Conservation (phyloP, 2,329 filamentous ascomycete species). For the Mycosphaerelloides madeirae region DNA sequence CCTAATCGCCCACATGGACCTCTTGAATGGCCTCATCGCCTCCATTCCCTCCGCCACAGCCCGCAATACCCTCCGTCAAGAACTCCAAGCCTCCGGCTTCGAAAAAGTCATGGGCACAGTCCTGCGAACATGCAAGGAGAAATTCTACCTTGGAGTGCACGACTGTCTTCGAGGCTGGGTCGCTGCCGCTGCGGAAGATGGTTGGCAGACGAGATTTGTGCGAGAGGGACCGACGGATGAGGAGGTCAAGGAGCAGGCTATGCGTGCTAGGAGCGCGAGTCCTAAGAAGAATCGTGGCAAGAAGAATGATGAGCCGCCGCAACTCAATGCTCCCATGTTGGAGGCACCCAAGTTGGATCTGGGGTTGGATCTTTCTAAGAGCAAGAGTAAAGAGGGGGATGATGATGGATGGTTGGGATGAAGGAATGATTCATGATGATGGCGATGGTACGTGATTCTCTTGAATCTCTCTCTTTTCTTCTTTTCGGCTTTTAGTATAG, state of each 20-base stretch:
- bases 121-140: constrained; percentile 89
- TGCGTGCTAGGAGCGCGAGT: constrained; percentile 34
- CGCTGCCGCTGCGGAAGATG: constrained; percentile 77
- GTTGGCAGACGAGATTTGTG: constrained; percentile 78
- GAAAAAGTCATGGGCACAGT: constrained; percentile 84
- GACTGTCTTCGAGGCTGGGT: constrained; percentile 87
- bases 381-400: constrained; percentile 14
- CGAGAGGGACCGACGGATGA: constrained; percentile 61
- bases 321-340: constrained; percentile 18
- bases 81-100: constrained; percentile 78
- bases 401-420: constrained; percentile 32
- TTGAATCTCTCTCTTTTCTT: not conserved
- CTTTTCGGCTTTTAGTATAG: not conserved
- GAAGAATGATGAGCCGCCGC: constrained; percentile 24
- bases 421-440: constrained; percentile 5
- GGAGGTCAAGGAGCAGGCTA: constrained; percentile 37
- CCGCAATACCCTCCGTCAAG: constrained; percentile 72
- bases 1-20: constrained; percentile 83
- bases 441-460: not conserved
- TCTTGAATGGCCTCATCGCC: constrained; percentile 85
- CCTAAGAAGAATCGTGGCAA: constrained; percentile 37
- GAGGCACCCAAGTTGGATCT: constrained; percentile 23
- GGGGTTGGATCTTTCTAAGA: constrained; percentile 19
- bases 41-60: constrained; percentile 65
- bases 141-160: constrained; percentile 91